phyloP scores from a whole-genome alignment of 257 asterid species.

The Primulina tabacum region DNA sequence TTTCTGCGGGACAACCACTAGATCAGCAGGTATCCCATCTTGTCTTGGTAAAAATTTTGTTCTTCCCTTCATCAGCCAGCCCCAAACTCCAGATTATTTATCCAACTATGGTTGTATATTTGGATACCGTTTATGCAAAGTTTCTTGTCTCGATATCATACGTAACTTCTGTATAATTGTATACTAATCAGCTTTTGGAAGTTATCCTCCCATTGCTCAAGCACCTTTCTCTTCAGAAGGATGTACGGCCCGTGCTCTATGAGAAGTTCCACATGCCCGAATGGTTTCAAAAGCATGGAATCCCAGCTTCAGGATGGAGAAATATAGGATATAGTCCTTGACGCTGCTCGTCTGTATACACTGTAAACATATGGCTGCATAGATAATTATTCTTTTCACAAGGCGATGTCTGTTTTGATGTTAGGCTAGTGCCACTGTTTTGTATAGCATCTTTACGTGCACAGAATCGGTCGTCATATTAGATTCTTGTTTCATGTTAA shows the following conservation, averaged over 20 bases:
- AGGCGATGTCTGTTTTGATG: slow-evolving; percentile 29
- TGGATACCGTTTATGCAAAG: too few species aligned
- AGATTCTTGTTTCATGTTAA: too few species aligned
- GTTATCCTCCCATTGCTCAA: slow-evolving; percentile 89
- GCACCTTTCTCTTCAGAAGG: slow-evolving; percentile 76
- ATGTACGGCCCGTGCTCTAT: slow-evolving; percentile 62
- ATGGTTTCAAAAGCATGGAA: slow-evolving; percentile 85
- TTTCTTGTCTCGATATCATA: too few species aligned
- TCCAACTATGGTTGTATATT: too few species aligned
- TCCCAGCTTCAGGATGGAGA: slow-evolving; percentile 57
- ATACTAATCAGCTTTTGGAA: slow-evolving; percentile 64
- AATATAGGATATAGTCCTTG: neutral
- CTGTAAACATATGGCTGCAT: slow-evolving; percentile 3
- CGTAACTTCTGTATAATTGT: slow-evolving; percentile 46
- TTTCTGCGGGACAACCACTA: slow-evolving; percentile 62
- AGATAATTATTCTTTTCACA: slow-evolving; percentile 37
- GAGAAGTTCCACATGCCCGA: slow-evolving; percentile 91
- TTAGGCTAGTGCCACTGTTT: slow-evolving; percentile 34
- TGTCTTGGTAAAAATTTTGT: too few species aligned
- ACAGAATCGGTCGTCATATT: too few species aligned
- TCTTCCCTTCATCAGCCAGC: too few species aligned
- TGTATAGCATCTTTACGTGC: slow-evolving; percentile 32
- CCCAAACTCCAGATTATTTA: too few species aligned
- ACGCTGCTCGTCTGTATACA: slow-evolving; percentile 22
- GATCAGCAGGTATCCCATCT: slow-evolving; percentile 47